Evolutionary conservation across 345 rosid species (phyloP).

Genomic region (Euphorbia pulcherrima): DNA sequence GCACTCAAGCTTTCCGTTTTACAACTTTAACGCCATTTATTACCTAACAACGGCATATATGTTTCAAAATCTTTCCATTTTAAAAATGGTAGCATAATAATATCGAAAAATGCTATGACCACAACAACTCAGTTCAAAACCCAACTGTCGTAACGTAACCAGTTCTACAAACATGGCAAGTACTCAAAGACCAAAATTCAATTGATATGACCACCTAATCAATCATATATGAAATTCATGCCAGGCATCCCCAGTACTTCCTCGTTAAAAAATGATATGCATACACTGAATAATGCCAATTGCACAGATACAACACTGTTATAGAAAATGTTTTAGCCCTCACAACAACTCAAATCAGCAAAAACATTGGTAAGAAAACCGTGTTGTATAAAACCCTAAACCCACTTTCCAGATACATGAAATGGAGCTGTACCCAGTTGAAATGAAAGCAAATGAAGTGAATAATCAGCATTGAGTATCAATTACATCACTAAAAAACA

Average conservation of each 20-base stretch:
- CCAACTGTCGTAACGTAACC: not conserved
- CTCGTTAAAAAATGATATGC: not conserved
- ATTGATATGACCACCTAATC: not conserved
- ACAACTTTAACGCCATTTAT: not conserved
- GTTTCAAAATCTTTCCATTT: not conserved
- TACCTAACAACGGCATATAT: not conserved
- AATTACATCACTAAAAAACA: slow-evolving; percentile 14
- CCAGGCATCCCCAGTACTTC: not conserved
- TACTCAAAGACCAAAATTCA: not conserved
- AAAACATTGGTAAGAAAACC: not conserved
- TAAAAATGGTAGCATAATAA: not conserved
- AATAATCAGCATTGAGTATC: not conserved
- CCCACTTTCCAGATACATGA: not conserved
- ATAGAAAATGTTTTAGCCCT: not conserved
- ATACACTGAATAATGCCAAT: not conserved
- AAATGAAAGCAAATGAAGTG: slow-evolving; percentile 1
- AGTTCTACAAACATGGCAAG: not conserved
- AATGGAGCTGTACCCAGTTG: not conserved
- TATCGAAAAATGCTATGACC: not conserved
- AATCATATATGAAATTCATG: not conserved
- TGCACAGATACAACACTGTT: not conserved
- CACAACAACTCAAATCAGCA: not conserved
- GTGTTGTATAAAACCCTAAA: not conserved
- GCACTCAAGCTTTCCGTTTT: not conserved
- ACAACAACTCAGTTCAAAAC: not conserved